Evolutionary conservation across 306 rosid species (phyloP), one percentile per base, ranked within the genome.

Genomic region (Cucurbita ficifolia): DNA sequence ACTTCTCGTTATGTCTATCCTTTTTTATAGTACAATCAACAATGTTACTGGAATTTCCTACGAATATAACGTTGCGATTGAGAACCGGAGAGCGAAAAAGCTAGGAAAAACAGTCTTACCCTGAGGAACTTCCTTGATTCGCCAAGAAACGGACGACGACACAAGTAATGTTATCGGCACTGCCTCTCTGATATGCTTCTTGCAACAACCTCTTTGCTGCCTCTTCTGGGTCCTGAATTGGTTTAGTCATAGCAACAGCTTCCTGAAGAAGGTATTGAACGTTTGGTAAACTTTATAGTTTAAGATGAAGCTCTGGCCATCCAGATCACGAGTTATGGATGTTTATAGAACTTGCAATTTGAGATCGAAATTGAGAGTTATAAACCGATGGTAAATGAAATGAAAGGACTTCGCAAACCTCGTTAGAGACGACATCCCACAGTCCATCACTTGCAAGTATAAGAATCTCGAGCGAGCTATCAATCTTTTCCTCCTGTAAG

Each of bases 391-490:
- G 53, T 17, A 40, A 67, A 61, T 24, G 48, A 7, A 63, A 65
- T 39, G 70, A 49, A 71, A 73, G 71, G 48, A 62, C 52, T 53
- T 53, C 75, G 70, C 81, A 74, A 75, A 92, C 98, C 98, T 92
- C 96, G 63, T 92, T 92, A 68, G 98, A 45, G 85, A 92, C 98
- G 58, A 92, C 98, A 81, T 92, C 98, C 98, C 98, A 92, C 76
- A 92, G 79, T 63, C 98, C 98, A 65, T 92, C 98, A 76, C 98
- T 92, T 19, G 98, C 98, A 74, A 92, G 83, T 76, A 92, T 92
- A 77, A 92, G 98, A 86, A 92, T 90, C 83, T 92, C 98, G 3
- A 92, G 96, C 48, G 96, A 84, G 83, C 86, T 88, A 73, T 92
- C 98, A 64, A 92, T 80, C 78, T 86, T 92, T 84, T 85, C 96